A percentile compares a stretch with the other conserved stretches of the same genome.
These are phyloP conservation scores for Tetrapyrgos nigripes DNA, from an alignment of 1,284 basidiomycete genomes.

Conservation along the genomic window DNA sequence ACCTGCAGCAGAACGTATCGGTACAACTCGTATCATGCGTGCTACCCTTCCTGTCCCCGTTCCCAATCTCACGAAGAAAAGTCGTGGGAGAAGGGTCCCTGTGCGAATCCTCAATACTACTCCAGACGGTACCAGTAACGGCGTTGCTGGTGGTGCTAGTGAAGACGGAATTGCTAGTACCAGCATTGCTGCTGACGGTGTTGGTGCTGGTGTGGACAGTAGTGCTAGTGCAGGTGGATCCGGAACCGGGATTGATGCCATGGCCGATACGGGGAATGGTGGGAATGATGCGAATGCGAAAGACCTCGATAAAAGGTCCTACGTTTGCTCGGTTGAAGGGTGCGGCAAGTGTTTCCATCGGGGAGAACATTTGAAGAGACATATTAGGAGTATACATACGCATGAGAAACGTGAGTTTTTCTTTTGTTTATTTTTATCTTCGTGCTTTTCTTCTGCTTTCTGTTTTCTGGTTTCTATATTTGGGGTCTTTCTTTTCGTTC, in stretches of 20 bases:
- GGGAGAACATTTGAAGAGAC: conserved; percentile 81
- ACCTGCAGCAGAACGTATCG: conserved; percentile 6
- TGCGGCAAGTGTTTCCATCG: conserved; percentile 83
- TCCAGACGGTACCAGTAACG: conserved; percentile 40
- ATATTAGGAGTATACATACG: conserved; percentile 81
- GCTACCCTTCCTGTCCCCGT: conserved; percentile 63
- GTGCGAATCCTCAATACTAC: conserved; percentile 5
- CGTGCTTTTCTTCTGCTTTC: conserved; percentile 13
- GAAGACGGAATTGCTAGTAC: conserved; percentile 17
- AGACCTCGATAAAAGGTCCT: conserved; percentile 6
- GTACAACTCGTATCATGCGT: conserved; percentile 13
- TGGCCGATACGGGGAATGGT: conserved; percentile 22
- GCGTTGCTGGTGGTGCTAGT: conserved; percentile 20
- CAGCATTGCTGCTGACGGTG: conserved; percentile 12
- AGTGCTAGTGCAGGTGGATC: conserved; percentile 9
- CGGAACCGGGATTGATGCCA: neutral
- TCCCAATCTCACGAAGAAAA: conserved; percentile 77
- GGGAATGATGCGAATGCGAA: conserved; percentile 2
- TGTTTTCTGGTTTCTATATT: conserved; percentile 15
- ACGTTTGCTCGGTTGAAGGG: conserved; percentile 43
- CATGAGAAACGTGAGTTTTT: conserved; percentile 76
- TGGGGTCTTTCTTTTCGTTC: neutral
- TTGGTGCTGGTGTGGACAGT: conserved; percentile 31
- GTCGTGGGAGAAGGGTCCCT: conserved; percentile 71
- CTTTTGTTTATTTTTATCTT: conserved; percentile 3